Evolutionary conservation across 1,284 basidiomycete genomes (phyloP).

Genomic region (Trichosporon faecale): DNA sequence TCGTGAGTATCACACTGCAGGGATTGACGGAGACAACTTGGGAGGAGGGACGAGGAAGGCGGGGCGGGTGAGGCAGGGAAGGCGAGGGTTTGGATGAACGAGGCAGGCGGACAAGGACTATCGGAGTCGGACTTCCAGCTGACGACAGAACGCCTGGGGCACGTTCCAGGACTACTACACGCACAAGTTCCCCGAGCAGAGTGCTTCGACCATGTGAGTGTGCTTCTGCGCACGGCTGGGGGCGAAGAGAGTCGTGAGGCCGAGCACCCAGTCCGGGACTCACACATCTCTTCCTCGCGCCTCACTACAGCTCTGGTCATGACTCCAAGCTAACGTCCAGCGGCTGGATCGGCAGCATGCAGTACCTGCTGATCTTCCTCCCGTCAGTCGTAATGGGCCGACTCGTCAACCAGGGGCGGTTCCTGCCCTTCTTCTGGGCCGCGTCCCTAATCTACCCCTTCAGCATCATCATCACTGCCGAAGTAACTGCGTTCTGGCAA

Average conservation of each 20-base stretch:
- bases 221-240: too few species aligned
- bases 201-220: constrained; percentile 24
- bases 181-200: constrained; percentile 19
- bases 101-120: too few species aligned
- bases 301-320: neutral
- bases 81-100: neutral
- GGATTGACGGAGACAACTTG: too few species aligned
- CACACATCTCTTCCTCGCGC: too few species aligned
- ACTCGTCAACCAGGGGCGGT: constrained; percentile 60
- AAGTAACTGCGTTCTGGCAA: constrained; percentile 61
- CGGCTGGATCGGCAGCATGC: constrained; percentile 69
- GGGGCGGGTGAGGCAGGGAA: neutral
- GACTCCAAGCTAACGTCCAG: neutral
- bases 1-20: constrained; percentile 18
- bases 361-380: constrained; percentile 57
- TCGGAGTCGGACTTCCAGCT: constrained; percentile 2
- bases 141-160: constrained; percentile 30
- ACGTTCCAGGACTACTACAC: constrained; percentile 29
- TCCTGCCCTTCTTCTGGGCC: constrained; percentile 53
- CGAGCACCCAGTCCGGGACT: too few species aligned
- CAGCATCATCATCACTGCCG: constrained; percentile 58
- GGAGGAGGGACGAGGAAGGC: neutral
- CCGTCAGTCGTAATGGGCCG: constrained; percentile 55
- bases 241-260: too few species aligned
- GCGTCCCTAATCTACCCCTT: constrained; percentile 55